A percentile compares a stretch with the other conserved stretches of the same genome.
Evolutionary conservation across 2,329 filamentous ascomycete species (phyloP).

Genomic region (Exophiala sideris): DNA sequence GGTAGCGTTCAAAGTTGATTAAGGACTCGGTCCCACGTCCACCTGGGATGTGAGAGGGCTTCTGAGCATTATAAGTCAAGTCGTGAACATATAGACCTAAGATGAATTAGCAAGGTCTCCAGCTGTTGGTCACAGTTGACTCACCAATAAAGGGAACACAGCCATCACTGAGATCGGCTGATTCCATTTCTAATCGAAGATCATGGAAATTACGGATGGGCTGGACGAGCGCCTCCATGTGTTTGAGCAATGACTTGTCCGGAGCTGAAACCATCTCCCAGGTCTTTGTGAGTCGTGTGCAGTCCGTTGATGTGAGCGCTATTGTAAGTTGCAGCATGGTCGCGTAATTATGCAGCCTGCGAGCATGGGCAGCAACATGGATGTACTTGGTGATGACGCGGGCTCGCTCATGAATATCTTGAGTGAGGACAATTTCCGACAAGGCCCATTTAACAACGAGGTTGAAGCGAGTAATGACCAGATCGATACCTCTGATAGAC

Average conservation of each 20-base stretch:
- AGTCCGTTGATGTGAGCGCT: conserved; percentile 58
- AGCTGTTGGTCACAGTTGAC: conserved; percentile 22
- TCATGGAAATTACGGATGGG: conserved; percentile 63
- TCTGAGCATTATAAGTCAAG: conserved; percentile 65
- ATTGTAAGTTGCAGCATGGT: conserved; percentile 65
- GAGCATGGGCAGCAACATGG: conserved; percentile 58
- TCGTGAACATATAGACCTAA: conserved; percentile 63
- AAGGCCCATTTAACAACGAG: conserved; percentile 65
- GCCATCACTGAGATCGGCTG: conserved; percentile 54
- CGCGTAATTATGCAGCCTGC: conserved; percentile 61
- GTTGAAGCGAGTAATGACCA: conserved; percentile 65
- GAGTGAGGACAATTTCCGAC: conserved; percentile 60
- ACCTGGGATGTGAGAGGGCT: conserved; percentile 55
- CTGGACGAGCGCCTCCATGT: conserved; percentile 60
- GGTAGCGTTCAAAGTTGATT: conserved; percentile 65
- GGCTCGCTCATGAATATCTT: conserved; percentile 56
- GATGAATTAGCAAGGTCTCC: conserved; percentile 7
- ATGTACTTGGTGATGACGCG: conserved; percentile 61
- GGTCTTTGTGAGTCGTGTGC: conserved; percentile 55
- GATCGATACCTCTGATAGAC: conserved; percentile 55
- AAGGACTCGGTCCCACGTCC: conserved; percentile 51
- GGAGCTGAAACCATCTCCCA: conserved; percentile 56
- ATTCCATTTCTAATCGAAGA: conserved; percentile 63
- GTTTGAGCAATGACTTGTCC: conserved; percentile 54
- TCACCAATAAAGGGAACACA: conserved; percentile 65